Evolutionary conservation across 2,329 filamentous ascomycete species (phyloP).

Genomic region (Nemania diffusa): DNA sequence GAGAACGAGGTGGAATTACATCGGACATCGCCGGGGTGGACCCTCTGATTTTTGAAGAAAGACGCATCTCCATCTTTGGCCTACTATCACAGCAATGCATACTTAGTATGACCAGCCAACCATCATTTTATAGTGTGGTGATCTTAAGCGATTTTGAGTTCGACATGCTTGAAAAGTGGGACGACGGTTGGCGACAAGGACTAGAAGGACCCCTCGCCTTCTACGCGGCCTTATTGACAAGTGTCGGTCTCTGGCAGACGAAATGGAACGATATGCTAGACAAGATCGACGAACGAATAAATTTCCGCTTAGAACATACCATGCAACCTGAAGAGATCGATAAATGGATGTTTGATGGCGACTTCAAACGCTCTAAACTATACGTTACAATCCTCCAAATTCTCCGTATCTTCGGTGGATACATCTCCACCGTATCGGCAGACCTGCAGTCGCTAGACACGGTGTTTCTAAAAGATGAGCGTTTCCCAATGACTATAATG

Average conservation of each 20-base stretch:
- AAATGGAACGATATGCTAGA: background rate
- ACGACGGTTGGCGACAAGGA: background rate
- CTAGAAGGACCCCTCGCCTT: background rate
- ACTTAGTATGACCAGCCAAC: background rate
- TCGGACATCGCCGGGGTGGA: background rate
- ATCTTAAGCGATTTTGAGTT: background rate
- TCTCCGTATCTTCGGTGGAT: conserved; percentile 5
- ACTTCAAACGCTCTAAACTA: background rate
- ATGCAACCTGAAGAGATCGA: background rate
- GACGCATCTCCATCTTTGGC: conserved; percentile 9
- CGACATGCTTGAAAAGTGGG: background rate
- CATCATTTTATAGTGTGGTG: conserved; percentile 11
- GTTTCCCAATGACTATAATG: conserved; percentile 14
- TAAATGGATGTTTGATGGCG: background rate
- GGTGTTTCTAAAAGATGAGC: background rate
- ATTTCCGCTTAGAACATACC: background rate
- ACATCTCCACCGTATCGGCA: background rate
- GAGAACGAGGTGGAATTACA: background rate
- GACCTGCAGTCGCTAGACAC: background rate
- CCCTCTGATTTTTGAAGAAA: conserved; percentile 1
- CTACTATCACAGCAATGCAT: background rate
- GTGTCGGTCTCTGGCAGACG: background rate
- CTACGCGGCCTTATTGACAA: background rate
- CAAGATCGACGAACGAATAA: background rate
- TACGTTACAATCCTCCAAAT: conserved; percentile 10